Evolutionary conservation across 2,329 filamentous ascomycete genomes (phyloP).

Genomic region (Penicillium sp.): DNA sequence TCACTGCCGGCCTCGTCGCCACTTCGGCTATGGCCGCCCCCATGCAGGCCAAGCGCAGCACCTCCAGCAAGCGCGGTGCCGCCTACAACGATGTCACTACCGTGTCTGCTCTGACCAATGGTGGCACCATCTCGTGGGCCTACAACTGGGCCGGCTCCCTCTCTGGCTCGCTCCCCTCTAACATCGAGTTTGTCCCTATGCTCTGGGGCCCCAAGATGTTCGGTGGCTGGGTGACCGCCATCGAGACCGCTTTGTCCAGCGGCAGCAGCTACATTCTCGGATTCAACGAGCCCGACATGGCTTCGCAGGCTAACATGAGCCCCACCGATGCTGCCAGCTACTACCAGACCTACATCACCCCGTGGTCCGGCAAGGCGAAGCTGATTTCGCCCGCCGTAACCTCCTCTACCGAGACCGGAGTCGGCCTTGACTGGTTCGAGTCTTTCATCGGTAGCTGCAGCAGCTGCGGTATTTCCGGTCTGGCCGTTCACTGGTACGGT

Average conservation of each 20-base stretch:
- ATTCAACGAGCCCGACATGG: constrained; percentile 50
- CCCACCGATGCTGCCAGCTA: constrained; percentile 37
- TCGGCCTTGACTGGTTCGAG: constrained; percentile 45
- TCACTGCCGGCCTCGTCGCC: constrained; percentile 37
- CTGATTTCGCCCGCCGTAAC: constrained; percentile 46
- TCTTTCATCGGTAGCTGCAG: constrained; percentile 41
- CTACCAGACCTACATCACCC: constrained; percentile 43
- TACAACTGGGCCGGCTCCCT: constrained; percentile 47
- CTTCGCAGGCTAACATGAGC: constrained; percentile 41
- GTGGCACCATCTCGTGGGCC: constrained; percentile 41
- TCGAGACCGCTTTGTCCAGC: constrained; percentile 36
- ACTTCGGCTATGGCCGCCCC: constrained; percentile 37
- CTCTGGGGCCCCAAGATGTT: constrained; percentile 45
- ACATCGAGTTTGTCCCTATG: constrained; percentile 48
- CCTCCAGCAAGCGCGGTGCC: constrained; percentile 32
- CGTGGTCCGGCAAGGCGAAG: constrained; percentile 36
- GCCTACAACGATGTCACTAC: constrained; percentile 43
- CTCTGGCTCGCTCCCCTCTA: constrained; percentile 32
- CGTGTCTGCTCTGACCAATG: constrained; percentile 33
- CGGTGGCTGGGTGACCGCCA: constrained; percentile 35
- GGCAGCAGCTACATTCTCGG: constrained; percentile 42
- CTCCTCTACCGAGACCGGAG: constrained; percentile 33
- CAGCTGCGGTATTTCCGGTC: constrained; percentile 42
- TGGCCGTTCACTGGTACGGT: constrained; percentile 50
- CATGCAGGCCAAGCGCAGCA: constrained; percentile 24